Evolutionary conservation across 768 basidiomycete genomes (phyloP).

Genomic region (Gautieria morchelliformis): DNA sequence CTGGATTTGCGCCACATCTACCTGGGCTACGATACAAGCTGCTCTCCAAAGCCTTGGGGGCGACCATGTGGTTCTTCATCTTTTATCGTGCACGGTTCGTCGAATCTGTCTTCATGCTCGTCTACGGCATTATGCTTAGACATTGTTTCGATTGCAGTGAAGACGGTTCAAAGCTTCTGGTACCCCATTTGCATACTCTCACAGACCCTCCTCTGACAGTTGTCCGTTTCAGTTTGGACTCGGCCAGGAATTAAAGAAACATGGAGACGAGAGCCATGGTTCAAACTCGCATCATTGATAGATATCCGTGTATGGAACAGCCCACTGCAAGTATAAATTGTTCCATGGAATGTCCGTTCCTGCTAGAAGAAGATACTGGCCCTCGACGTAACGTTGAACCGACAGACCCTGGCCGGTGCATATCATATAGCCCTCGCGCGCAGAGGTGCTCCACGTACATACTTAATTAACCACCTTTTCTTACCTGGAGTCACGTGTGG

Average conservation of each 20-base stretch:
- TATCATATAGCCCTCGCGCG: no score
- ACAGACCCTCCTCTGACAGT: background rate
- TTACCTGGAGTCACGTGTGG: no score
- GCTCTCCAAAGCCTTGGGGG: conserved; percentile 78
- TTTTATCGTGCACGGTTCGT: conserved; percentile 89
- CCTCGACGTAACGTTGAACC: no score
- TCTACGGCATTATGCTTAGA: background rate
- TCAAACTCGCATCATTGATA: background rate
- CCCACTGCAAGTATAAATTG: no score
- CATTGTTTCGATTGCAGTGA: conserved; percentile 35
- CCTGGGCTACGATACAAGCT: conserved; percentile 69
- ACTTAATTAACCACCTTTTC: no score
- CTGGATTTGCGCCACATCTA: conserved; percentile 85
- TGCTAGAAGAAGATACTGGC: no score
- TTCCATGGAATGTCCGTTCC: no score
- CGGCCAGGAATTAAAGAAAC: background rate
- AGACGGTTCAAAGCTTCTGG: conserved; percentile 68
- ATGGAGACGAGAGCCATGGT: background rate
- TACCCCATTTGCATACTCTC: conserved; percentile 19
- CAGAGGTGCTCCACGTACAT: no score
- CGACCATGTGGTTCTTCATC: conserved; percentile 98
- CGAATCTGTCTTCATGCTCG: background rate
- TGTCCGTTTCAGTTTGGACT: background rate
- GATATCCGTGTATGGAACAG: background rate
- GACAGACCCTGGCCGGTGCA: no score